Percentiles rank a stretch among this genome's conserved stretches.
Conservation (phyloP, 2,329 filamentous ascomycete genomes). For the Pseudogymnoascus sp. region DNA sequence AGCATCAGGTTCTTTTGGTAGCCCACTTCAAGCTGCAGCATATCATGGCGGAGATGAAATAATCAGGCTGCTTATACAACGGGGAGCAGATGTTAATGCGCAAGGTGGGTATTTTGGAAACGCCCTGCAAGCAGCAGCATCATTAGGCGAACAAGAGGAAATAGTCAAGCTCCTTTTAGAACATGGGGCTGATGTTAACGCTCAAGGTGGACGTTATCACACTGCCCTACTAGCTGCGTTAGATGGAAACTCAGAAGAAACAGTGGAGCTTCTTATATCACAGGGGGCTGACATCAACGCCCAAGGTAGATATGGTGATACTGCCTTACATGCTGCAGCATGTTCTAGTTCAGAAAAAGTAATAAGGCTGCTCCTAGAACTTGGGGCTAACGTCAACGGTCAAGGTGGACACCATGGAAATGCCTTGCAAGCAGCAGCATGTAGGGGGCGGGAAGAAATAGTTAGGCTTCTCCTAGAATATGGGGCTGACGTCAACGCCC, state of each 20-base stretch:
- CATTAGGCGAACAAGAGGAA: background rate
- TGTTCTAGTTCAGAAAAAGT: background rate
- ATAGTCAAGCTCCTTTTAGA: conserved; percentile 10
- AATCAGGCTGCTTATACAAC: background rate
- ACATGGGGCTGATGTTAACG: background rate
- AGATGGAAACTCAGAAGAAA: no score
- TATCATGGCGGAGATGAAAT: background rate
- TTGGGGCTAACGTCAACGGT: conserved; percentile 10
- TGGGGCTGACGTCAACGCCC: background rate
- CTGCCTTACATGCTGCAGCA: conserved; percentile 13
- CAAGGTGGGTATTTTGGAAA: conserved; percentile 10
- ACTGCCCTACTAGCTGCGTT: no score
- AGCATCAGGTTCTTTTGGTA: background rate
- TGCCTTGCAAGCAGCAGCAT: background rate
- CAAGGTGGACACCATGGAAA: background rate
- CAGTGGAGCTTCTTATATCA: no score
- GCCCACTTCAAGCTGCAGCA: background rate
- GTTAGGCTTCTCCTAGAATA: background rate
- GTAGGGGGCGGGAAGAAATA: background rate
- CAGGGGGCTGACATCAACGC: no score
- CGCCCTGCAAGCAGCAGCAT: conserved; percentile 15
- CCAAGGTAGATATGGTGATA: background rate
- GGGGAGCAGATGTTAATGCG: background rate
- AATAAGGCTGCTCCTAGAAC: background rate
- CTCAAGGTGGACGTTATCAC: no score